Evolutionary conservation across 805 yeast species (phyloP), one percentile per base, ranked within the genome.

Genomic region (Kuraishia piskuri): DNA sequence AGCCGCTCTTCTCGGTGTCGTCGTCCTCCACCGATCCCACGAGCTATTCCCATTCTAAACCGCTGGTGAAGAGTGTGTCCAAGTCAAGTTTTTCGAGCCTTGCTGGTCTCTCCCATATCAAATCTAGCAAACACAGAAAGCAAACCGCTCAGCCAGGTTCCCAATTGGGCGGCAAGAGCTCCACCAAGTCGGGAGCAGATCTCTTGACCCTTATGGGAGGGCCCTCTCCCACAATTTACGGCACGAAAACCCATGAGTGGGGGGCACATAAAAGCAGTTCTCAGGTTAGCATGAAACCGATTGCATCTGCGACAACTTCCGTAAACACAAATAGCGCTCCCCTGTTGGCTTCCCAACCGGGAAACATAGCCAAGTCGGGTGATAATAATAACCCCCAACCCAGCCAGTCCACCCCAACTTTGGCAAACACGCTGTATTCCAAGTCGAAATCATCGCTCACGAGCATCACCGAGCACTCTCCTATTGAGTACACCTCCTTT

Each of bases 191-290:
- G 40, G 40, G 40, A 12, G 14, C 9, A 3, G 40, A 31, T 10
- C 9, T 12, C 7, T 31, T 31, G 40, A 3, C 40, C 3, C 40
- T 31, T 10, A 31, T 20, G 19, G 10, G 22, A 8, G 40, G 44
- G 10, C 14, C 52, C 8, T 44, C 48, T 24, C 53, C 53, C 9
- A 47, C 53, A 2, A 51, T 51, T 9, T 51, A 25, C 23, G 53
- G 50, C 5, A 51, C 53, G 4, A 51, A 47, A 24, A 51, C 50
- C 17, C 53, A 51, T 22, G 50, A 47, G 20, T 51, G 53, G 53
- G 53, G 53, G 19, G n/a, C 31, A 22, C 26, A 7, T 5, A 31
- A 31, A 12, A 31, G 40, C 40, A 31, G 3, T 31, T 6, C 40
- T 8, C 40, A 31, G 40, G 3, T 7, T 12, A 31, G 40, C 14